Conservation (phyloP, 495 filamentous ascomycete species). For the Aspergillus diversus region DNA sequence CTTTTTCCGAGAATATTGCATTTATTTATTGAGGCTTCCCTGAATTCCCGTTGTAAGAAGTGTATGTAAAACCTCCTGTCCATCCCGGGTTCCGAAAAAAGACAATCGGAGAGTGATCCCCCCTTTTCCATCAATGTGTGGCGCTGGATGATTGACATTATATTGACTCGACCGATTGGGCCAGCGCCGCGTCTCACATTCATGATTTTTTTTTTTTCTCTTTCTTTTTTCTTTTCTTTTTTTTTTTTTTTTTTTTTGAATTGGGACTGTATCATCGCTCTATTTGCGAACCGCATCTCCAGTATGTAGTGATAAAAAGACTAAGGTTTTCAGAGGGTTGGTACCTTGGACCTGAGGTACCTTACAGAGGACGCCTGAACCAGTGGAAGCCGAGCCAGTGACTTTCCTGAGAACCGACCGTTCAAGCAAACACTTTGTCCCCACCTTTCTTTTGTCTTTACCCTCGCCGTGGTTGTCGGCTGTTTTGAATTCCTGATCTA, state of each 20-base stretch:
- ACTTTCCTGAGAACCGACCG: neutral
- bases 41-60: too few relatives aligned
- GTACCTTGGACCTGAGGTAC: neutral
- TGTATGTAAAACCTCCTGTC: too few relatives aligned
- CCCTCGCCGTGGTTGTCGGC: neutral
- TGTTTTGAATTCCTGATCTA: neutral
- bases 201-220: neutral
- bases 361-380: neutral
- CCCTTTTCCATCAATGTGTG: slow-evolving; percentile 22
- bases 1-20: neutral
- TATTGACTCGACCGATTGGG: slow-evolving; percentile 21
- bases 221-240: neutral
- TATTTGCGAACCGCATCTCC: too few relatives aligned
- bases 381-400: neutral
- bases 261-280: too few relatives aligned
- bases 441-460: neutral
- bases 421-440: too few relatives aligned
- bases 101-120: neutral
- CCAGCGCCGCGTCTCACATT: slow-evolving; percentile 19
- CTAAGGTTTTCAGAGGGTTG: neutral
- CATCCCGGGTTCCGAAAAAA: neutral
- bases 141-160: slow-evolving; percentile 30
- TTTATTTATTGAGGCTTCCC: slow-evolving; percentile 13
- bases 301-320: too few relatives aligned
- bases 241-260: neutral